Percentiles rank a stretch among this genome's conserved stretches.
Conservation (phyloP, 441 rosid species). For the Iberis amara region DNA sequence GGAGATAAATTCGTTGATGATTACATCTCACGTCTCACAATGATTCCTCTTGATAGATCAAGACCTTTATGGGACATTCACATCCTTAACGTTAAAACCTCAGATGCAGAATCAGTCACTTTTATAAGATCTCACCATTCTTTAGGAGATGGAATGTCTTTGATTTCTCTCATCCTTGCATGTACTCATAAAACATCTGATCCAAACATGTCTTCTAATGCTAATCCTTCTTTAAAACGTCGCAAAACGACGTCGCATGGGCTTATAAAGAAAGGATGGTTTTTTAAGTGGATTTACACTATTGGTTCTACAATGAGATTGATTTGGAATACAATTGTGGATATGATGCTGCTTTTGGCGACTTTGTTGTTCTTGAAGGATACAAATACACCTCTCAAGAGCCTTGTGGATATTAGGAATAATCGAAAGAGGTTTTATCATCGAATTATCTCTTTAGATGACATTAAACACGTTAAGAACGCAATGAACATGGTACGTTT, state of each 20-base stretch:
- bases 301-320: background rate
- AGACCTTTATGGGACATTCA: constrained; percentile 45
- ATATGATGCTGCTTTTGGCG: constrained; percentile 23
- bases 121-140: constrained; percentile 39
- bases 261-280: background rate
- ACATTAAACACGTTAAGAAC: constrained; percentile 27
- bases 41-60: constrained; percentile 31
- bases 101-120: constrained; percentile 32
- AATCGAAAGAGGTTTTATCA: constrained; percentile 28
- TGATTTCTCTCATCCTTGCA: constrained; percentile 38
- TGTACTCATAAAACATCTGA: constrained; percentile 32
- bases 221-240: constrained; percentile 24
- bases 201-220: constrained; percentile 23
- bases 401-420: constrained; percentile 14
- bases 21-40: constrained; percentile 32
- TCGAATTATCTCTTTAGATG: constrained; percentile 25
- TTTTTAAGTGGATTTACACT: background rate
- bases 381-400: constrained; percentile 33
- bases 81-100: constrained; percentile 34
- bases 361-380: constrained; percentile 33
- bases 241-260: background rate
- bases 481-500: constrained; percentile 26
- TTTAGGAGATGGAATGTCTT: constrained; percentile 37
- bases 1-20: constrained; percentile 32
- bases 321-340: constrained; percentile 30